Conservation (phyloP, 305 asterid species). For the Rubia balearica region DNA sequence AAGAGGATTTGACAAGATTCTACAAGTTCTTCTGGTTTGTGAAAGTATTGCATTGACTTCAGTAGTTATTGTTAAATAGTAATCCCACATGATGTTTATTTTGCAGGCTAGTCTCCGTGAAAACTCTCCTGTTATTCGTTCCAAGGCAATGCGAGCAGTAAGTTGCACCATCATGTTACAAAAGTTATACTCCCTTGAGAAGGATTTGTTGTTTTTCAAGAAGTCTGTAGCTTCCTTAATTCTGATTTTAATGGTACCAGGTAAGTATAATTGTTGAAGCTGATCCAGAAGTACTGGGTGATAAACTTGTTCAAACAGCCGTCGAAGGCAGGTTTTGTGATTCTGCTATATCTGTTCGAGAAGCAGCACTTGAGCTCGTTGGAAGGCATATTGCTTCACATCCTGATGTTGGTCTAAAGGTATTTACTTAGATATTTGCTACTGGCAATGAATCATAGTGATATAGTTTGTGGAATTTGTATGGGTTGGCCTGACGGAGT, state of each 20-base stretch:
- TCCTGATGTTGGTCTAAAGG: conserved; percentile 99
- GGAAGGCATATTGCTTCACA: conserved; percentile 99
- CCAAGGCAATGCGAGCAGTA: conserved; percentile 98
- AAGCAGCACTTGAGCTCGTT: conserved; percentile 99
- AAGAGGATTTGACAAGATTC: conserved; percentile 96
- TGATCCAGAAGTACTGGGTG: conserved; percentile 96
- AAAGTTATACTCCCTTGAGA: conserved; percentile 2
- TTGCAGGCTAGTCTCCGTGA: conserved; percentile 91
- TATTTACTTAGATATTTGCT: conserved; percentile 29
- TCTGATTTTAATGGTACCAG: conserved; percentile 37
- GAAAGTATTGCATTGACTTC: conserved; percentile 21
- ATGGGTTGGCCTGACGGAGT: conserved; percentile 21
- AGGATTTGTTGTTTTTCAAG: conserved; percentile 15
- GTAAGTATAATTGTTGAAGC: conserved; percentile 98
- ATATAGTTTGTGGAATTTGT: conserved; percentile 10
- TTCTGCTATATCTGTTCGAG: conserved; percentile 93
- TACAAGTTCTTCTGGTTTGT: conserved; percentile 95
- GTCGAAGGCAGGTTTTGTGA: conserved; percentile 99
- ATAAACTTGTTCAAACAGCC: conserved; percentile 80
- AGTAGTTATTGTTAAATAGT: conserved; percentile 2
- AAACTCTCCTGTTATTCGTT: conserved; percentile 92
- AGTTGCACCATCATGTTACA: conserved; percentile 29
- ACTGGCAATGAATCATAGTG: conserved; percentile 2
- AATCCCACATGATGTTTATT: conserved; percentile 14
- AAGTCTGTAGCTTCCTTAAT: conserved; percentile 23